phyloP scores from a whole-genome alignment of 805 yeast species.

The Yarrowia keelungensis region DNA sequence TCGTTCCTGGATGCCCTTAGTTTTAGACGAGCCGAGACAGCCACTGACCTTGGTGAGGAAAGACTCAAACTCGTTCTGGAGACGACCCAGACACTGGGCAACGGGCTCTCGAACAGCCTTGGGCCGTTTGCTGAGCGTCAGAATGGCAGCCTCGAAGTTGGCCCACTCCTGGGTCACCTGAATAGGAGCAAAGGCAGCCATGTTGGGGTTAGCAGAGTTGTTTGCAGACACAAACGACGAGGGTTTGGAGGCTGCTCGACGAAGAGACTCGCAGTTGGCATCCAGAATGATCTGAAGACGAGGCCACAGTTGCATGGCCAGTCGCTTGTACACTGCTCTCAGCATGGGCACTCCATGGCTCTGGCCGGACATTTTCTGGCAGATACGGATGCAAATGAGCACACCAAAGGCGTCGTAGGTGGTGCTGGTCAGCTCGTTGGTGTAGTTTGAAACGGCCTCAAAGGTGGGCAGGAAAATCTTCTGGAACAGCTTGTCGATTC shows the following conservation, averaged over 20 bases:
- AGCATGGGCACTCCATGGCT: slow-evolving; percentile 74
- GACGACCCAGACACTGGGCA: slow-evolving; percentile 67
- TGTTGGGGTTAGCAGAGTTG: slow-evolving; percentile 53
- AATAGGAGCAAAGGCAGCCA: slow-evolving; percentile 48
- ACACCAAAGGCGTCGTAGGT: slow-evolving; percentile 78
- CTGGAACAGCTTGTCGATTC: slow-evolving; percentile 51
- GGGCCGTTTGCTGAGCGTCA: slow-evolving; percentile 58
- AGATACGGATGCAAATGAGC: slow-evolving; percentile 72
- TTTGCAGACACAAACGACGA: slow-evolving; percentile 44
- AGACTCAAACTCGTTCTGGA: slow-evolving; percentile 81
- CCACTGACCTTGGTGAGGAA: slow-evolving; percentile 73
- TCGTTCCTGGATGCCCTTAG: slow-evolving; percentile 45
- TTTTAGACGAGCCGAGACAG: slow-evolving; percentile 44
- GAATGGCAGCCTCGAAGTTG: slow-evolving; percentile 69
- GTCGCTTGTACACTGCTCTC: slow-evolving; percentile 72
- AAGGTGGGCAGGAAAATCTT: slow-evolving; percentile 62
- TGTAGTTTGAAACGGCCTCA: slow-evolving; percentile 57
- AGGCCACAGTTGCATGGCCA: slow-evolving; percentile 82
- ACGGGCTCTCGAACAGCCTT: slow-evolving; percentile 67
- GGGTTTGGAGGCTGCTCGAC: slow-evolving; percentile 56
- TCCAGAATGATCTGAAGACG: slow-evolving; percentile 79
- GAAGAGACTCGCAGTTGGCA: slow-evolving; percentile 74
- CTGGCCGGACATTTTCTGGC: slow-evolving; percentile 68
- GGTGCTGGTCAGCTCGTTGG: slow-evolving; percentile 52
- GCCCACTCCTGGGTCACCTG: slow-evolving; percentile 82